These are phyloP conservation scores for Kuraishia piskuri DNA, from an alignment of 805 yeast genomes.

Conservation along the genomic window DNA sequence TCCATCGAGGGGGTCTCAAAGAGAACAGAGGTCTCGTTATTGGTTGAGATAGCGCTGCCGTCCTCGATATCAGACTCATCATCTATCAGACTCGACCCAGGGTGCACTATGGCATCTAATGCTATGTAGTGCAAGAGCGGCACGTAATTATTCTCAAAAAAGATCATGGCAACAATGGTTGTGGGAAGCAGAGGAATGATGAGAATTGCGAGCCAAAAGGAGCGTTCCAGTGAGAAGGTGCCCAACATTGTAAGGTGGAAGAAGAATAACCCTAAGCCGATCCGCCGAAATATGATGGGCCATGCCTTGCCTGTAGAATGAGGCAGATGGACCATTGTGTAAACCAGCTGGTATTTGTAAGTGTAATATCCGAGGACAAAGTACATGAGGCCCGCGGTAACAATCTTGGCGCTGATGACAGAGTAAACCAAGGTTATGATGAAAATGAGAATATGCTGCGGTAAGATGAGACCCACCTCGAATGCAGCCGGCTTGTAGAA, in stretches of 20 bases:
- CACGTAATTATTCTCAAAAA: constrained; percentile 44
- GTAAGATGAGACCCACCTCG: constrained; percentile 53
- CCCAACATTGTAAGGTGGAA: constrained; percentile 61
- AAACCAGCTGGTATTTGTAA: constrained; percentile 53
- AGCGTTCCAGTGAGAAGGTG: constrained; percentile 51
- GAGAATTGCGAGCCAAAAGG: constrained; percentile 37
- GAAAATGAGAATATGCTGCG: constrained; percentile 52
- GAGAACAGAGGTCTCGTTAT: not conserved
- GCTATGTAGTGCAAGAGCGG: constrained; percentile 52
- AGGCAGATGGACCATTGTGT: constrained; percentile 54
- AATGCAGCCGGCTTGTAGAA: constrained; percentile 51
- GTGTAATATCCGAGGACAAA: constrained; percentile 49
- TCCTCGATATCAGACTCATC: constrained; percentile 10
- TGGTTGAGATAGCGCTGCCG: not conserved
- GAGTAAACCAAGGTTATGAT: constrained; percentile 52
- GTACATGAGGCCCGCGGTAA: constrained; percentile 49
- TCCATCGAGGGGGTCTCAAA: not conserved
- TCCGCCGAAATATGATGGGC: constrained; percentile 53
- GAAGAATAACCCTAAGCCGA: constrained; percentile 44
- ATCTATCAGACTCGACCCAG: constrained; percentile 21
- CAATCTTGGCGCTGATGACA: constrained; percentile 52
- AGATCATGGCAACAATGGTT: constrained; percentile 36
- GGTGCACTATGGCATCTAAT: constrained; percentile 42
- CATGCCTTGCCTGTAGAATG: constrained; percentile 62
- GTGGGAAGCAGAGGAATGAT: constrained; percentile 40